These are phyloP conservation scores for Apiospora rasikravindrae DNA, from an alignment of 2,329 filamentous ascomycete genomes.

Conservation along the genomic window DNA sequence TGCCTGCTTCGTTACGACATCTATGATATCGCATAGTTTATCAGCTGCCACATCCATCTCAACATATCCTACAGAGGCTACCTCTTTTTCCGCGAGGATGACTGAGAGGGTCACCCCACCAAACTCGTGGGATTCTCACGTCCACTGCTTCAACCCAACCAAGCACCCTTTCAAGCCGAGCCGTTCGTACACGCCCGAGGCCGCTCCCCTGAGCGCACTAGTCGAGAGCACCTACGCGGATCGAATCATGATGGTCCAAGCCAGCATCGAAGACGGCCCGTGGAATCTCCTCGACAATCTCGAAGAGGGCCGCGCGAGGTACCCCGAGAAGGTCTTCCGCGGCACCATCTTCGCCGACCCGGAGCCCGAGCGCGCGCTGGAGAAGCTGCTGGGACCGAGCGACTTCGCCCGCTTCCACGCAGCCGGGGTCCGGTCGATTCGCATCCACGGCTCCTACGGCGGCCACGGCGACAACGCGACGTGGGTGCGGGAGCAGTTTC, in stretches of 20 bases:
- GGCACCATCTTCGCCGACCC: slow-evolving; percentile 10
- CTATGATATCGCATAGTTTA: background rate
- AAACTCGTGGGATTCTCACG: slow-evolving; percentile 7
- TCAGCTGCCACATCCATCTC: background rate
- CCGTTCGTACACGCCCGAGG: slow-evolving; percentile 5
- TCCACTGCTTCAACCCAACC: slow-evolving; percentile 10
- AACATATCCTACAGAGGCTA: background rate
- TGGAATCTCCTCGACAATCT: slow-evolving; percentile 1
- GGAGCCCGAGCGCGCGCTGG: background rate
- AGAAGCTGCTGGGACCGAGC: background rate
- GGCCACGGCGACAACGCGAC: background rate
- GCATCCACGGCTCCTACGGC: slow-evolving; percentile 13
- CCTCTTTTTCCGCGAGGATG: background rate
- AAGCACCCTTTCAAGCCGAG: slow-evolving; percentile 13
- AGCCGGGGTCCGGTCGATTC: background rate
- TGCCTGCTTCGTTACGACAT: background rate
- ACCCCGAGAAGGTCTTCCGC: slow-evolving; percentile 4
- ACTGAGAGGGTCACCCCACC: background rate
- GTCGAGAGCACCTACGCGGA: background rate
- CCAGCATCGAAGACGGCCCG: slow-evolving; percentile 17
- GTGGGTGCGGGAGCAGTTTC: background rate
- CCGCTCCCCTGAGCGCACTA: background rate
- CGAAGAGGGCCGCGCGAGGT: background rate
- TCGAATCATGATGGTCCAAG: slow-evolving; percentile 8
- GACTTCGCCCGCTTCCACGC: slow-evolving; percentile 12